Evolutionary conservation across 2,329 filamentous ascomycete genomes (phyloP).

Genomic region (Aspergillaceae sp.): DNA sequence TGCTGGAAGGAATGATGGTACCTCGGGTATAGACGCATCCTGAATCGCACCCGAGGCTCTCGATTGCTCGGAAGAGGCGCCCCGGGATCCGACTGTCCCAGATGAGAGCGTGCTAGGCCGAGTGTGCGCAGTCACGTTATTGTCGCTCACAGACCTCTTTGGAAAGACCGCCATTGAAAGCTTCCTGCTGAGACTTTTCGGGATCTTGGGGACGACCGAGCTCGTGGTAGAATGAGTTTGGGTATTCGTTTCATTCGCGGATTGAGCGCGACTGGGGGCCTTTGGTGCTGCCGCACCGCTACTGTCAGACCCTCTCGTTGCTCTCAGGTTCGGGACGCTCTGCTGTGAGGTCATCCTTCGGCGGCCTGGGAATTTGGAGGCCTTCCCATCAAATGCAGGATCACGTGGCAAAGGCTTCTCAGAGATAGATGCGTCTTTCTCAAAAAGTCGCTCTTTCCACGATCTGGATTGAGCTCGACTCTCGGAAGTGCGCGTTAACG

Average conservation of each 20-base stretch:
- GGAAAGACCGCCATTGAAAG: conserved; percentile 16
- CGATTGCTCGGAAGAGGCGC: conserved; percentile 19
- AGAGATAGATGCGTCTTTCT: conserved; percentile 9
- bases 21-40: conserved; percentile 9
- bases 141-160: conserved; percentile 13
- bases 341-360: conserved; percentile 7
- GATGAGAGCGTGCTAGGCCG: conserved; percentile 22
- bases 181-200: conserved; percentile 14
- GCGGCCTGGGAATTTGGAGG: conserved; percentile 6
- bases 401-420: conserved; percentile 26
- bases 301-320: conserved; percentile 6
- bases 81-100: conserved; percentile 15
- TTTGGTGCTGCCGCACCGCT: conserved; percentile 6
- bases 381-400: conserved; percentile 9
- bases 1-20: conserved; percentile 5
- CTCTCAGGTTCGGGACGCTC: conserved; percentile 11
- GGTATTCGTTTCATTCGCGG: conserved; percentile 13
- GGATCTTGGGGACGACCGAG: conserved; percentile 10
- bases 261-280: conserved; percentile 13
- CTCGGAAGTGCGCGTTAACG: conserved; percentile 9
- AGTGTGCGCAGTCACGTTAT: conserved; percentile 3
- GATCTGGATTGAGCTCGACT: conserved; percentile 9
- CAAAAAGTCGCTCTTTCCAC: conserved; percentile 17
- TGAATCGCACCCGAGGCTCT: conserved; percentile 12
- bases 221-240: conserved; percentile 5